Percentiles rank a stretch among this genome's conserved stretches.
These are phyloP conservation scores for Actinomucor elegans DNA, from an alignment of 371 early-diverging fungal species.

Conservation along the genomic window DNA sequence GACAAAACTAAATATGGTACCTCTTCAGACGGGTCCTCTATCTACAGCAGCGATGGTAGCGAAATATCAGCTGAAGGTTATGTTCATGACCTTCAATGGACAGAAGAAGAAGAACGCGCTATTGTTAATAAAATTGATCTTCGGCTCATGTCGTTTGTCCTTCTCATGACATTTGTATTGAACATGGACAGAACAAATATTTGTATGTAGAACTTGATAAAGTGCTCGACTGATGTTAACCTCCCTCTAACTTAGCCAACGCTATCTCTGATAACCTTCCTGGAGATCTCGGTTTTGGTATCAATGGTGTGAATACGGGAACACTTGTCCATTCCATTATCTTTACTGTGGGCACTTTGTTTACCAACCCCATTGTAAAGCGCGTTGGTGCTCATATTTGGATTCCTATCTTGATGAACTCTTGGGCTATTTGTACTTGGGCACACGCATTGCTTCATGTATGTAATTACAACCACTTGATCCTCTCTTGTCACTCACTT, in stretches of 20 bases:
- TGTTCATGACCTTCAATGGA: conserved; percentile 29
- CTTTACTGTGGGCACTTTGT: conserved; percentile 40
- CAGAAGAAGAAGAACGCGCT: conserved; percentile 28
- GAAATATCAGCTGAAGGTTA: conserved; percentile 3
- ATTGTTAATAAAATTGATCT: conserved; percentile 30
- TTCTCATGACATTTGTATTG: conserved; percentile 21
- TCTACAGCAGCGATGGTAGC: conserved; percentile 2
- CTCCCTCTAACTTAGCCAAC: conserved; percentile 27
- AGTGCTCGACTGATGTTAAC: neutral
- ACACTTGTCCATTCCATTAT: conserved; percentile 35
- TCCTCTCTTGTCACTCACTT: too few species aligned
- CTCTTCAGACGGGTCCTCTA: neutral
- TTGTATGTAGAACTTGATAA: neutral
- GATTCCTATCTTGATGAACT: conserved; percentile 60
- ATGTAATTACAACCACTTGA: neutral
- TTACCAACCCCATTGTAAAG: conserved; percentile 52
- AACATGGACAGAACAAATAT: conserved; percentile 9
- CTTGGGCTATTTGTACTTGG: conserved; percentile 63
- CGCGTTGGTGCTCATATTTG: conserved; percentile 54
- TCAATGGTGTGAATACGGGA: conserved; percentile 36
- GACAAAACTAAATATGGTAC: neutral
- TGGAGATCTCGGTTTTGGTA: conserved; percentile 38
- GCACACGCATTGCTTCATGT: conserved; percentile 33
- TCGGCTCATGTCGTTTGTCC: conserved; percentile 30
- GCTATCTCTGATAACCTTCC: conserved; percentile 48